Base-by-base conservation (phyloP, 768 basidiomycete species). In the Tremella yokohamensis region DNA sequence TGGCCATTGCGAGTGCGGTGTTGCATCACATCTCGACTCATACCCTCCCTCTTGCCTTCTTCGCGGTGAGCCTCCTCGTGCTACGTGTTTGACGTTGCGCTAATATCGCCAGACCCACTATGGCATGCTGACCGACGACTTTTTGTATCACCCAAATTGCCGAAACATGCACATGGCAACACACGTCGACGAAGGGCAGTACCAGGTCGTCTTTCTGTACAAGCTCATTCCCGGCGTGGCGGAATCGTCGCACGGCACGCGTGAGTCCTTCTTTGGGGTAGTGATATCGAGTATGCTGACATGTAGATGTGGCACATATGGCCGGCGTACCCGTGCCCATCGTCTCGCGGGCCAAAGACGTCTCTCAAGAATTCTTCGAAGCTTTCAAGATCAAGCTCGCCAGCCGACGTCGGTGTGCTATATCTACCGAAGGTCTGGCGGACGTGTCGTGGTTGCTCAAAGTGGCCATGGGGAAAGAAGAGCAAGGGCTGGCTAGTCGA, bases 1-100 rank as follows among this genome's bases (percentile, higher is more conserved):
- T 97, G 90, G 91, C 92, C 7, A 97, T 98, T 64, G 94, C 96
- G 45, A 89, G 87, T 54, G 89, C 94, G 9, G 96, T 98, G 13
- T 77, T 98, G 18, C 96, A 99, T 74, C 85, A 94, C 71, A 82
- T 99, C 15, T 90, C 96, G 0, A 96, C 93, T 0, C 89, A 90
- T 68, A 92, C 90, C 0, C 79, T 96, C 3, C 87, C 93, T 11
- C 79, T 98, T 24, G 87, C 89, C 1, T 96, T 97, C 80, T 99
- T 99, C 69, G 94, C 96, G 13, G 76, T 77, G 49, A 59, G 70
- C 57, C 11, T 6, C 6, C 42, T 12, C 18, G 9, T 24, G 1
- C 3, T 16, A 22, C 15, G 38, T 54, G 25, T 38, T 45, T n/a
- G 45, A 42, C 16, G 1, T 51, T 22, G 0, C 29, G 6, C 29